Evolutionary conservation across 371 early-diverging fungal species (phyloP).

Genomic region (Caulochytrium protostelioides): DNA sequence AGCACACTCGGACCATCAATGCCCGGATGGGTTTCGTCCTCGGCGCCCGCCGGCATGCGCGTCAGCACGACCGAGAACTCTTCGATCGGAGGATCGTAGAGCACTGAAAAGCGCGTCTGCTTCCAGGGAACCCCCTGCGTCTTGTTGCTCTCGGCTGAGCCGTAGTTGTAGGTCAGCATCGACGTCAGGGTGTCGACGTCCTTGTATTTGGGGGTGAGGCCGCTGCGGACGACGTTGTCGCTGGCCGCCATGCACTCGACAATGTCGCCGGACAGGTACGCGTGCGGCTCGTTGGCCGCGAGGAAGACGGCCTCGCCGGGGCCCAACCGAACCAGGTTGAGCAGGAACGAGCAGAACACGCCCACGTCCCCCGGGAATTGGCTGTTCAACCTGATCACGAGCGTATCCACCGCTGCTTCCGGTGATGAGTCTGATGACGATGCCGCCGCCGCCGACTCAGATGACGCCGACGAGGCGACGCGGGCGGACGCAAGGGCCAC

Average conservation of each 20-base stretch:
- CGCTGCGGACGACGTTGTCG: conserved; percentile 93
- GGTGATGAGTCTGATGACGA: no score
- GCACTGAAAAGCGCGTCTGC: conserved; percentile 24
- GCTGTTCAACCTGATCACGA: conserved; percentile 44
- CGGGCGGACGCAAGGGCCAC: conserved; percentile 8
- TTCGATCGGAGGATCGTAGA: conserved; percentile 89
- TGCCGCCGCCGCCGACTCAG: no score
- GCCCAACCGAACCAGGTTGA: conserved; percentile 57
- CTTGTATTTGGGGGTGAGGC: conserved; percentile 93
- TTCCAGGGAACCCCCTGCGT: conserved; percentile 22
- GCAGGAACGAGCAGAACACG: conserved; percentile 56
- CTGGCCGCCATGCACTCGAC: conserved; percentile 95
- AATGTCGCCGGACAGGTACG: conserved; percentile 88
- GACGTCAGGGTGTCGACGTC: conserved; percentile 74
- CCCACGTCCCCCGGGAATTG: conserved; percentile 90
- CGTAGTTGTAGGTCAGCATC: conserved; percentile 80
- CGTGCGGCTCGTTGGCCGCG: conserved; percentile 92
- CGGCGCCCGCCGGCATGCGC: conserved; percentile 11
- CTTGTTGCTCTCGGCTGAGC: conserved; percentile 51
- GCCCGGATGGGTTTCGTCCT: conserved; percentile 27
- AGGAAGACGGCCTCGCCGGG: conserved; percentile 85
- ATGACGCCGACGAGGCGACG: no score
- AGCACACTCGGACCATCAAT: conserved; percentile 64
- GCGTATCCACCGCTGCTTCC: conserved; percentile 23
- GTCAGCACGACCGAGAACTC: conserved; percentile 73